Base-by-base conservation (phyloP, 352 stramenopile genomes). In the Globisporangium carolinianum region DNA sequence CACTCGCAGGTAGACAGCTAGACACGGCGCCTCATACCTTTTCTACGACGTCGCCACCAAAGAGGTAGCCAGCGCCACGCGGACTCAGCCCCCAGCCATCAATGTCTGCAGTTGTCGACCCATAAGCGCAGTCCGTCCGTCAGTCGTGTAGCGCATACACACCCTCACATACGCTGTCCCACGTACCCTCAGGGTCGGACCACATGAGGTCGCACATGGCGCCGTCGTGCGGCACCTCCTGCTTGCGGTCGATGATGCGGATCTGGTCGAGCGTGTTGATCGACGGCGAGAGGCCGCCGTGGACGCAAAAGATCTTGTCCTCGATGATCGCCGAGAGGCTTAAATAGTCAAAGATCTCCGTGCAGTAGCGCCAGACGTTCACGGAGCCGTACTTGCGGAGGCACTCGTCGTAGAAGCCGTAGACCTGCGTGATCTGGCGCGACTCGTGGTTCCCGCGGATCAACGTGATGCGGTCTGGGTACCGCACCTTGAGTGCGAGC, bases 341-440 rank as follows among this genome's bases (percentile, higher is more conserved):
- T 68, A 99, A 88, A 84, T 98, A 99, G 77, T 99, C 97, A 67
- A 99, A 99, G 67, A 99, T 98, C 67, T 99, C 97, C 55, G 97
- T 99, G 83, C 96, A 99, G 73, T 99, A 99, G 47, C 90, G 83
- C 97, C 97, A 99, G 35, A 99, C 96, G 76, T 99, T 99, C 51
- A 99, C 97, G 37, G 81, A 97, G 41, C 64, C 79, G 62, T 87
- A 87, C 70, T 84, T 87, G 61, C 75, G 68, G 56, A 86, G 67
- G 49, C 76, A 87, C 62, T 87, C 76, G 62, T 87, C 75, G 69
- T 87, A 86, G 52, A 87, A 87, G 59, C 76, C 76, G 66, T 87
- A 65, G 37, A 65, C 59, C 47, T 65, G 59, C 54, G 59, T 65
- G 59, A 65, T 65, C 53, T 65, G 59, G 35, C 75, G 72, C 35